Base-by-base conservation (phyloP, 169 alveolate species). In the Ichthyophthirius multifiliis region DNA sequence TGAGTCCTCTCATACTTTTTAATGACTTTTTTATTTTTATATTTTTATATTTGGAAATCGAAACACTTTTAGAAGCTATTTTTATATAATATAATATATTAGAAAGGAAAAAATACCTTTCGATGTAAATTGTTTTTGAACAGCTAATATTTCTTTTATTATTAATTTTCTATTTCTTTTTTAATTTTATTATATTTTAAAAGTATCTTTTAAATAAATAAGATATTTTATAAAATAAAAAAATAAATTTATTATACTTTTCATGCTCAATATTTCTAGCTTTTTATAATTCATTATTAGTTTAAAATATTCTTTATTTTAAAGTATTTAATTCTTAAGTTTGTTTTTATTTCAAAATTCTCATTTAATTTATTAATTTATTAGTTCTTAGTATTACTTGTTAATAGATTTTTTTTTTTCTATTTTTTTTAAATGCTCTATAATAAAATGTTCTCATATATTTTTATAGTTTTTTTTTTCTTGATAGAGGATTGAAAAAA, bases 281-380 rank as follows among this genome's bases (percentile, higher is more conserved):
- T 55, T 88, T 79, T 23, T 81, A 74, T 23, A 79, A 47, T 43
- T 81, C 93, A 35, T 88, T 79, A 67, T 83, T 74, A 9, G 83
- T 86, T 34, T 83, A 80, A 55, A 83, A 84, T 18, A 92, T 89
- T 84, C 86, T 89, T 74, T 89, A 84, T 74, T 87, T 87, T 62
- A 92, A 74, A 4, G 96, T 94, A 48, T 87, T 83, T 83, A 89
- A 84, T 74, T 92, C 96, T 37, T 82, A 87, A 34, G 83, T 78
- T 83, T 92, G 92, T 45, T 83, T 85, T 20, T 30, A 31, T 75
- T 84, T 83, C 3, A 92, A 83, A 48, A 76, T 74, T 7, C 87
- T 78, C 32, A 87, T 88, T 39, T 83, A 82, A 46, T 89, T 88
- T 41, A 75, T 89, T 23, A 85, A 83, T 75, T 92, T 92, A 65